Evolutionary conservation across 1,284 basidiomycete genomes (phyloP), one percentile per base, ranked within the genome.

Genomic region (Neonothopanus nambi): DNA sequence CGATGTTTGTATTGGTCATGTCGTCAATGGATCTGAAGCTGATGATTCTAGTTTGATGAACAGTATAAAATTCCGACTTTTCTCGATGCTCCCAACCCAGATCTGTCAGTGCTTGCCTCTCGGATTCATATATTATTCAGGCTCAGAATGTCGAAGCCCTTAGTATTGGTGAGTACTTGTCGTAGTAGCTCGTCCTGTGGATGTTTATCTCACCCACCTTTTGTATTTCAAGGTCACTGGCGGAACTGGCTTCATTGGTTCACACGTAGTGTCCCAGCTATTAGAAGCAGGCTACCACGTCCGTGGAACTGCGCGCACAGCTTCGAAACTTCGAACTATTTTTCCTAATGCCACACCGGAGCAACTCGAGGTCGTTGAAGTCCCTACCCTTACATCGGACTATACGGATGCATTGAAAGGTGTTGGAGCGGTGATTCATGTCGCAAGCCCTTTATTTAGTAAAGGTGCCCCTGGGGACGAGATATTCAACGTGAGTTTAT

Each of bases 381-480:
- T n/a, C n/a, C n/a, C n/a, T n/a, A n/a, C n/a, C n/a, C n/a, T n/a
- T n/a, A n/a, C n/a, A n/a, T n/a, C n/a, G n/a, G n/a, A n/a, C n/a
- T n/a, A n/a, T n/a, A n/a, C n/a, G n/a, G n/a, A n/a, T n/a, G n/a
- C n/a, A n/a, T n/a, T n/a, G n/a, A n/a, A n/a, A n/a, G n/a, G n/a
- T n/a, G n/a, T n/a, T n/a, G n/a, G n/a, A n/a, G n/a, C 41, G 12
- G 49, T 56, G 15, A 46, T 55, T 7, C 54, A 55, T 28, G 35
- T 30, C 21, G 54, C 54, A 12, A 45, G 39, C n/a, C 54, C 54
- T 0, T 26, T 35, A 13, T 55, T 36, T 26, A 36, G 40, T 24
- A 30, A 51, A 40, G 54, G 48, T 13, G 54, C 37, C 11, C 26
- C 39, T 4, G 46, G 46, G 8, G 24, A 55, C 28, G 48, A 55